Base-by-base conservation (phyloP, 1,284 basidiomycete genomes). In the Cryptococcus deneoformans region DNA sequence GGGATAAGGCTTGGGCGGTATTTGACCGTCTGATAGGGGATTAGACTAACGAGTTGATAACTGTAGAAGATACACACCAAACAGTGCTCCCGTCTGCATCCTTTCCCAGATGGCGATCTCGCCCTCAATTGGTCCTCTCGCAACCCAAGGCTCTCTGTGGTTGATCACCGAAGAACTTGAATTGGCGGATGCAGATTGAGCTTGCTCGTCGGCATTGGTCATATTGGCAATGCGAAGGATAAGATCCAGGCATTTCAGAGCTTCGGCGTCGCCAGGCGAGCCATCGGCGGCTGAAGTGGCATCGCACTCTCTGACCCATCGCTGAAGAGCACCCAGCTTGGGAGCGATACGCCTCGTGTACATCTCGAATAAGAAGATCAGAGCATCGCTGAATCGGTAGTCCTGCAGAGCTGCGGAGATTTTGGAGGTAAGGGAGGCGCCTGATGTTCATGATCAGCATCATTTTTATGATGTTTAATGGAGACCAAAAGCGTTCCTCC, bases 231-330 rank as follows among this genome's bases (percentile, higher is more conserved):
- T 82, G 5, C 82, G 72, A 50, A 84, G 65, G n/a, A 84, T 81
- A 53, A 81, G 77, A 56, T 83, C 80, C 46, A 84, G 70, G 47
- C 77, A 84, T 74, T 62, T 77, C 70, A 80, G 69, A 37, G 73
- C 75, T 52, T 78, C 78, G 60, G 69, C 50, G 69, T 77, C 66
- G 55, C 75, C 57, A 56, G 68, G 57, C 57, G 63, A 50, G 14
- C 71, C 68, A 61, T 72, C 67, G 3, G 73, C 74, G 5, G 75
- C 69, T 1, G 77, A 77, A 6, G 78, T 79, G 0, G 82, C 82
- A 69, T 84, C 83, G 64, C 82, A 83, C 62, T 84, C 83, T 35
- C 83, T 70, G 9, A 83, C 82, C 82, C 83, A 84, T 24, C 82
- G 77, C 64, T 84, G 82, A 7, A 84, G 70, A 2, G 82, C 79